Percentiles rank a stretch among this genome's conserved stretches.
These are phyloP conservation scores for Cladophialophora carrionii DNA, from an alignment of 2,329 filamentous ascomycete species.

Conservation along the genomic window DNA sequence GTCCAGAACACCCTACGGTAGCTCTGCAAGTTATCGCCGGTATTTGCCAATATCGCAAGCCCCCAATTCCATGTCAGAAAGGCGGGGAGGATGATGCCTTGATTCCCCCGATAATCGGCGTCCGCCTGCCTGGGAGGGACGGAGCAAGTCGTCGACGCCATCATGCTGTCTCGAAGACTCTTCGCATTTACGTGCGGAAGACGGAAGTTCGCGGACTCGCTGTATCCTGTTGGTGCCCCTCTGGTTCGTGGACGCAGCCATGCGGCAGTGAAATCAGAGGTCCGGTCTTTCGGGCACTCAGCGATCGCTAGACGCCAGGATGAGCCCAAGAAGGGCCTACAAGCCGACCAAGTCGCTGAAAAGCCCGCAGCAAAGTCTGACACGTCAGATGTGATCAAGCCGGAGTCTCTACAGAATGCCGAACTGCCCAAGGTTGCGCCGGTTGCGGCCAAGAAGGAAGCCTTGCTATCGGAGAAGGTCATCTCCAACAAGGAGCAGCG, in stretches of 20 bases:
- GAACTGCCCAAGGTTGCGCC: slow-evolving; percentile 35
- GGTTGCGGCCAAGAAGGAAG: slow-evolving; percentile 52
- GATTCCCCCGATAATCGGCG: not conserved
- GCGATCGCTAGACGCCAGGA: not conserved
- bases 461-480: slow-evolving; percentile 67
- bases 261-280: not conserved
- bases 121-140: not conserved
- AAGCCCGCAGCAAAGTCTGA: slow-evolving; percentile 24
- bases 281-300: not conserved
- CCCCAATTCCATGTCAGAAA: not conserved
- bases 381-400: slow-evolving; percentile 27
- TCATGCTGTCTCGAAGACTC: not conserved
- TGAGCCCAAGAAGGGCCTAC: slow-evolving; percentile 6
- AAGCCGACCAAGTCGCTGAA: slow-evolving; percentile 24
- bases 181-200: not conserved
- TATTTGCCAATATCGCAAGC: not conserved
- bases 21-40: not conserved
- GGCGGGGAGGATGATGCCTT: not conserved
- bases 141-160: not conserved
- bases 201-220: not conserved
- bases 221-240: not conserved
- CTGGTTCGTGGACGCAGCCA: not conserved
- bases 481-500: slow-evolving; percentile 81
- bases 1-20: not conserved
- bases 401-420: slow-evolving; percentile 33